A percentile compares a stretch with the other conserved stretches of the same genome.
These are phyloP conservation scores for Wilcoxina mikolae DNA, from an alignment of 495 filamentous ascomycete species.

Conservation along the genomic window DNA sequence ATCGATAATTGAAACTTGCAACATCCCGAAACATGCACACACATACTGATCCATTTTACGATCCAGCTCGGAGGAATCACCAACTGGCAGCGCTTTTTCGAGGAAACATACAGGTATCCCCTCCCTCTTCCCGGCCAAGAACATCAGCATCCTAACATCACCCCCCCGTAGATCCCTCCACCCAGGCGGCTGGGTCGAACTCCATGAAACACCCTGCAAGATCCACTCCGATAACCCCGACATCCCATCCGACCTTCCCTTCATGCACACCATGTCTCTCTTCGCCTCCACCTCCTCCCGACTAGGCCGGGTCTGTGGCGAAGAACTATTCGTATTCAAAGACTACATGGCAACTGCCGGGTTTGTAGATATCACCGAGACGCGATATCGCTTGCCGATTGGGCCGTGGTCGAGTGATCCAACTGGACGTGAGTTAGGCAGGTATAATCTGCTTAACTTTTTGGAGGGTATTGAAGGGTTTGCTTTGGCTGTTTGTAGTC, in stretches of 20 bases:
- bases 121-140: neutral
- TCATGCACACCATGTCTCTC: constrained; percentile 9
- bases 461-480: constrained; percentile 24
- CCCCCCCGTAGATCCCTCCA: constrained; percentile 11
- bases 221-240: constrained; percentile 11
- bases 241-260: constrained; percentile 13
- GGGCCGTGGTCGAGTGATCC: constrained; percentile 19
- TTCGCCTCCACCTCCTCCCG: neutral
- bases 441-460: constrained; percentile 20
- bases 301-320: neutral
- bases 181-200: constrained; percentile 23
- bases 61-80: constrained; percentile 18
- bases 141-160: constrained; percentile 3
- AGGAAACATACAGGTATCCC: constrained; percentile 17
- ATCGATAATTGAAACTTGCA: neutral
- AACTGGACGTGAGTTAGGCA: constrained; percentile 18
- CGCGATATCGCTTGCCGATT: constrained; percentile 11
- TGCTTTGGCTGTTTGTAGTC: constrained; percentile 15
- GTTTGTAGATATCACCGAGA: constrained; percentile 21
- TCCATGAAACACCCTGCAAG: constrained; percentile 20
- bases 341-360: constrained; percentile 17
- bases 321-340: constrained; percentile 13
- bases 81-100: constrained; percentile 20
- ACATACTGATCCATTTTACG: too few relatives aligned
- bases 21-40: neutral